phyloP scores from a whole-genome alignment of 164 flowering plant species.

The Stephania cephalantha region DNA sequence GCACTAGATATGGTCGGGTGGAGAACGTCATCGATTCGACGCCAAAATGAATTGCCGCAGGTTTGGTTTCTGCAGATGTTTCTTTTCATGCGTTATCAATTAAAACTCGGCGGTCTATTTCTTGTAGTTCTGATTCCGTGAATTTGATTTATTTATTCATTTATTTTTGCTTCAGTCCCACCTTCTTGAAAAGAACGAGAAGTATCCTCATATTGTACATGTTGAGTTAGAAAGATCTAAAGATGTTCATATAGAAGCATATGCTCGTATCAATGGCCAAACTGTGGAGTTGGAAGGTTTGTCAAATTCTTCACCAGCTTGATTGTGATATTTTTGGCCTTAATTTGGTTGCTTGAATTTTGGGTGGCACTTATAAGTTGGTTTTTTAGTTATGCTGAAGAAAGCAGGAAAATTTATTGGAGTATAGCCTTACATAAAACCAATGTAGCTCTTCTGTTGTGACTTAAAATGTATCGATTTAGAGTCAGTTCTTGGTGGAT shows the following conservation, averaged over 20 bases:
- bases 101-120: not conserved
- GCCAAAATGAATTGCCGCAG: slow-evolving; percentile 83
- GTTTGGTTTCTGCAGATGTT: slow-evolving; percentile 22
- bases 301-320: slow-evolving; percentile 8
- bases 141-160: not conserved
- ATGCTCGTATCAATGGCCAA: slow-evolving; percentile 25
- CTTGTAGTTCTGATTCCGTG: not conserved
- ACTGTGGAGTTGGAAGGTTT: slow-evolving; percentile 67
- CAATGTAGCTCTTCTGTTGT: not conserved
- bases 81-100: not conserved
- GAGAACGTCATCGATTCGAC: slow-evolving; percentile 94
- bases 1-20: slow-evolving; percentile 82
- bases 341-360: not conserved
- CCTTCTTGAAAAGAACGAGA: slow-evolving; percentile 45
- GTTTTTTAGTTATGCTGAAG: not conserved
- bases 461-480: not conserved
- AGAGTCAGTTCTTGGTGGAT: not conserved
- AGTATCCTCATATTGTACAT: slow-evolving; percentile 75
- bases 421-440: not conserved
- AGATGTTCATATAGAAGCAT: slow-evolving; percentile 11
- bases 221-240: slow-evolving; percentile 34
- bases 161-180: slow-evolving; percentile 35
- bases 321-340: not conserved
- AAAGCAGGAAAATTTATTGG: not conserved
- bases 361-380: not conserved